Percentiles rank a stretch among this genome's conserved stretches.
Evolutionary conservation across 164 flowering plant genomes (phyloP).

Genomic region (Nelumbo lutea): DNA sequence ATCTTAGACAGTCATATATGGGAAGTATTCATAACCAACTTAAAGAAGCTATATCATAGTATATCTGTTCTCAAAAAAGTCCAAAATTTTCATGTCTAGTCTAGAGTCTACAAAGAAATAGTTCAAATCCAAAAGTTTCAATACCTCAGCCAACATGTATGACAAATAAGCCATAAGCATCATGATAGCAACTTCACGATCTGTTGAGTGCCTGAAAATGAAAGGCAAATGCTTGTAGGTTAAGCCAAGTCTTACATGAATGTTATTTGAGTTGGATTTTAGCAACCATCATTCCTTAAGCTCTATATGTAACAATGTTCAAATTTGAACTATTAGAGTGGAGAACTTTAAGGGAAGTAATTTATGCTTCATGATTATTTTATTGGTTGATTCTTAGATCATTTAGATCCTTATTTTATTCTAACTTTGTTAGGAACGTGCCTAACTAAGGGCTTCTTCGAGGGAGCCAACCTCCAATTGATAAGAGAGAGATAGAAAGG

Average conservation of each 20-base stretch:
- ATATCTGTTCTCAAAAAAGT: background rate
- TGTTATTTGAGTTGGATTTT: background rate
- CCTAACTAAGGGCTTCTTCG: too few relatives aligned
- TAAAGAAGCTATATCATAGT: background rate
- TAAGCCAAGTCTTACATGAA: background rate
- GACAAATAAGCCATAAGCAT: constrained; percentile 61
- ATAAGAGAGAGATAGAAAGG: too few relatives aligned
- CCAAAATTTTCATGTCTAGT: background rate
- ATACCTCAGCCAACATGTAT: constrained; percentile 65
- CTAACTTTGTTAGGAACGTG: too few relatives aligned
- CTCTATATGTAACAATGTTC: background rate
- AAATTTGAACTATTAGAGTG: too few relatives aligned
- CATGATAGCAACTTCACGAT: constrained; percentile 65
- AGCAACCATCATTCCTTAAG: too few relatives aligned
- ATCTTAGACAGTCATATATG: too few relatives aligned
- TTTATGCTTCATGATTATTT: too few relatives aligned
- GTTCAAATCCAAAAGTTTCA: background rate
- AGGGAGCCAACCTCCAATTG: too few relatives aligned
- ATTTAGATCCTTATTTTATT: too few relatives aligned
- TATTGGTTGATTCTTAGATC: too few relatives aligned
- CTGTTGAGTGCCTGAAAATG: constrained; percentile 55
- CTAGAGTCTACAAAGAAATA: background rate
- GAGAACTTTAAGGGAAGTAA: too few relatives aligned
- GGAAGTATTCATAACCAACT: background rate
- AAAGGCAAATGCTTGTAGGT: background rate